These are phyloP conservation scores for Debaryomyces fabryi DNA, from an alignment of 1,139 yeast species.

Conservation along the genomic window DNA sequence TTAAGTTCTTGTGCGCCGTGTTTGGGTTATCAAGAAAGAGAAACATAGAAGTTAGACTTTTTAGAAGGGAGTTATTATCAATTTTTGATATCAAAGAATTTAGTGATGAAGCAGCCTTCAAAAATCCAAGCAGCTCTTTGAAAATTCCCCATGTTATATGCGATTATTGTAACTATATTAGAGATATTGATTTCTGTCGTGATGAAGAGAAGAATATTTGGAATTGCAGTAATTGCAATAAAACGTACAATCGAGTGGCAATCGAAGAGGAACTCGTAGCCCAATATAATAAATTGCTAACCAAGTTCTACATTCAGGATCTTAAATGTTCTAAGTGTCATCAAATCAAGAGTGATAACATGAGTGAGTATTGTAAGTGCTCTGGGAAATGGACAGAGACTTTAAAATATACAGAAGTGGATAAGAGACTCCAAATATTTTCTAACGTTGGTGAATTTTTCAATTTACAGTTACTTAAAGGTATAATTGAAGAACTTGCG, in stretches of 20 bases:
- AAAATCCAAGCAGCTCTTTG: constrained; percentile 74
- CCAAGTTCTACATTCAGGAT: constrained; percentile 78
- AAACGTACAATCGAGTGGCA: constrained; percentile 63
- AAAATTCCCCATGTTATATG: constrained; percentile 72
- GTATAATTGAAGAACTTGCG: constrained; percentile 39
- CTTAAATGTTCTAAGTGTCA: constrained; percentile 78
- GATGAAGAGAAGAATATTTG: constrained; percentile 57
- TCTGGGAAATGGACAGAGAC: constrained; percentile 85
- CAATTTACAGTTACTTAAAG: constrained; percentile 61
- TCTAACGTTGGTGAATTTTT: constrained; percentile 61
- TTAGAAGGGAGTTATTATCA: constrained; percentile 73
- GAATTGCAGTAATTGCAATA: constrained; percentile 71
- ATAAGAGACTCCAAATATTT: constrained; percentile 50
- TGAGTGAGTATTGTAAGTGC: constrained; percentile 80
- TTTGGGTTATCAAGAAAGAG: constrained; percentile 67
- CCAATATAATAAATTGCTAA: constrained; percentile 56
- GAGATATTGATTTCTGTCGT: constrained; percentile 83
- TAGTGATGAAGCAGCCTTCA: constrained; percentile 73
- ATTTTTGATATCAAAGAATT: constrained; percentile 84
- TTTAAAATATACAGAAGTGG: constrained; percentile 47
- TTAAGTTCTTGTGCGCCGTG: constrained; percentile 74
- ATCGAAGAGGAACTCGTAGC: constrained; percentile 80
- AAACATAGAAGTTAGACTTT: constrained; percentile 69
- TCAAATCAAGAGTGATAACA: constrained; percentile 63
- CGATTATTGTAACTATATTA: constrained; percentile 71